Evolutionary conservation across 139 green algal genomes (phyloP).

Genomic region (Tetradesmus obliquus): DNA sequence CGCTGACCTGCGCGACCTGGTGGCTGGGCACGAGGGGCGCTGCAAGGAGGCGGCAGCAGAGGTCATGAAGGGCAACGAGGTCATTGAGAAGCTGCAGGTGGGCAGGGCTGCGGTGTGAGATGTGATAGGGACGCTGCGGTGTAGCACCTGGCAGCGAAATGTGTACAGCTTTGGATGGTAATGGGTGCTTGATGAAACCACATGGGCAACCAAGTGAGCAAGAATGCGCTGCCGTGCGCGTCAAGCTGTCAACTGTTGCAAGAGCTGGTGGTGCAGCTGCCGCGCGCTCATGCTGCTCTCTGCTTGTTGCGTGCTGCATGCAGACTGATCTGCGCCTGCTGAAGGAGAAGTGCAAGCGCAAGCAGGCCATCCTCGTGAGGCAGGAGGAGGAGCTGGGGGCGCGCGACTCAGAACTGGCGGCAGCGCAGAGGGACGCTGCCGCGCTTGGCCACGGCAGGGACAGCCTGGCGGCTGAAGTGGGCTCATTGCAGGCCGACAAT

Average conservation of each 20-base stretch:
- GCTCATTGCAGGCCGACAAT: slow-evolving; percentile 57
- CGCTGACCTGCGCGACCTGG: slow-evolving; percentile 71
- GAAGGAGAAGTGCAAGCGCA: slow-evolving; percentile 83
- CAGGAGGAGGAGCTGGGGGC: slow-evolving; percentile 85
- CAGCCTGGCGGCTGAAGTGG: slow-evolving; percentile 50
- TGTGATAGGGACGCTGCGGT: neutral
- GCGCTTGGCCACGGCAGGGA: slow-evolving; percentile 74
- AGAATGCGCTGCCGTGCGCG: too few species aligned
- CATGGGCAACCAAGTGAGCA: too few species aligned
- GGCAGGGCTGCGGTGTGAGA: slow-evolving; percentile 2
- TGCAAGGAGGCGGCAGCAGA: slow-evolving; percentile 73
- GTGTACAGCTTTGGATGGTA: neutral
- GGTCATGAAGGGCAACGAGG: slow-evolving; percentile 81
- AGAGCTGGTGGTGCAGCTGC: too few species aligned
- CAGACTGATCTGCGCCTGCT: slow-evolving; percentile 76
- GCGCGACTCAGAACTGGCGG: slow-evolving; percentile 56
- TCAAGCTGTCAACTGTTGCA: too few species aligned
- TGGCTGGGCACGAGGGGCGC: slow-evolving; percentile 50
- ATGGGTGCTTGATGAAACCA: too few species aligned
- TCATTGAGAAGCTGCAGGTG: slow-evolving; percentile 87
- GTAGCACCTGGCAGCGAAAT: neutral
- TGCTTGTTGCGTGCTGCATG: neutral
- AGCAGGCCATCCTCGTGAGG: slow-evolving; percentile 78
- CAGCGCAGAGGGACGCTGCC: slow-evolving; percentile 25
- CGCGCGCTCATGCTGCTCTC: neutral